Conservation (phyloP, 306 rosid species). For the Nissolia schottii region DNA sequence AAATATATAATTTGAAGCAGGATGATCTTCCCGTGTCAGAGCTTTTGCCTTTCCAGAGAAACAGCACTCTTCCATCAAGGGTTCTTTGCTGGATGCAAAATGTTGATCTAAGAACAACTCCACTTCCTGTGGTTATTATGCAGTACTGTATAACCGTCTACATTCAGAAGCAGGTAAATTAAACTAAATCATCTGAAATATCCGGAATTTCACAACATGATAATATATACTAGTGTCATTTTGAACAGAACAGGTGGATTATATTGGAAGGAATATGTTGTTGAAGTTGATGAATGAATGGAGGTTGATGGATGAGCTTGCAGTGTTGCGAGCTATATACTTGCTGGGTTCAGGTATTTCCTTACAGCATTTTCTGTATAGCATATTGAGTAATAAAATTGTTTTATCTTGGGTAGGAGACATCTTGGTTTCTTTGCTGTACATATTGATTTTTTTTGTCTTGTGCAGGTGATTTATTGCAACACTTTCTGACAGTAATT, state of each 20-base stretch:
- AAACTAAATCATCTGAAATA: constrained; percentile 17
- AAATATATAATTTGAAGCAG: constrained; percentile 47
- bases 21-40: constrained; percentile 70
- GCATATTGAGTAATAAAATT: not conserved
- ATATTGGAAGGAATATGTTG: constrained; percentile 74
- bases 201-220: constrained; percentile 6
- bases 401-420: not conserved
- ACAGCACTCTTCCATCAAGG: constrained; percentile 85
- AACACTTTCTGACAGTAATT: constrained; percentile 83
- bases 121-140: constrained; percentile 76
- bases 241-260: constrained; percentile 63
- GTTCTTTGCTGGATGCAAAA: constrained; percentile 82
- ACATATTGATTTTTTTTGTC: constrained; percentile 20
- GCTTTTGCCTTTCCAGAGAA: constrained; percentile 92
- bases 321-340: constrained; percentile 88
- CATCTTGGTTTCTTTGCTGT: constrained; percentile 22
- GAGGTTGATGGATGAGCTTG: constrained; percentile 97
- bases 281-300: constrained; percentile 88
- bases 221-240: constrained; percentile 20
- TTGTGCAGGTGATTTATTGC: constrained; percentile 86
- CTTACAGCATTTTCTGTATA: constrained; percentile 1
- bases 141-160: constrained; percentile 78
- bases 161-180: constrained; percentile 75
- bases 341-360: constrained; percentile 93
- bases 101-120: constrained; percentile 61